Conservation (phyloP, 2,329 filamentous ascomycete species). For the Penicillium sumatraense region DNA sequence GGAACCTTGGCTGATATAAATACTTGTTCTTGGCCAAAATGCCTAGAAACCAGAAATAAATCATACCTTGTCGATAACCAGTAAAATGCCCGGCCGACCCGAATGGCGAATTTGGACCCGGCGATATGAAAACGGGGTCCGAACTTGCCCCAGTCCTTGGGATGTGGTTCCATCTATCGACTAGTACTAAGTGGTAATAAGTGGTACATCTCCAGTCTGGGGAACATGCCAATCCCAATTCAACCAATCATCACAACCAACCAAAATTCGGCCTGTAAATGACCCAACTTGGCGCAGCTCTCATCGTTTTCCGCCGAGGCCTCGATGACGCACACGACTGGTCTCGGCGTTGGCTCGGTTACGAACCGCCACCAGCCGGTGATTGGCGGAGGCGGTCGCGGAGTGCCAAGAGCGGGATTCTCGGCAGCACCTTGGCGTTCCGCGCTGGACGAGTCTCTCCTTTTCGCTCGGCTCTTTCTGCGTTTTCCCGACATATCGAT, state of each 20-base stretch:
- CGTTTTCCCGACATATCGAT: constrained; percentile 6
- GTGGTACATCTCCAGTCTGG: constrained; percentile 18
- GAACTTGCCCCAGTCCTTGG: too few species aligned
- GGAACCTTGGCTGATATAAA: constrained; percentile 21
- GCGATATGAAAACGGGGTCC: constrained; percentile 6
- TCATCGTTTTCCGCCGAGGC: constrained; percentile 2
- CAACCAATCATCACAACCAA: constrained; percentile 15
- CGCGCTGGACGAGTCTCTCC: constrained; percentile 13
- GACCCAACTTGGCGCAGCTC: constrained; percentile 21
- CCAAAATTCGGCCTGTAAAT: constrained; percentile 13
- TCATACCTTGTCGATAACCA: too few species aligned
- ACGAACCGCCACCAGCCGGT: constrained; percentile 1
- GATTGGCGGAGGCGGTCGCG: constrained; percentile 15
- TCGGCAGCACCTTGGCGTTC: constrained; percentile 19
- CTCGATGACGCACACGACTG: constrained; percentile 29
- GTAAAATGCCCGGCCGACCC: neutral
- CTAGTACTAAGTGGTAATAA: too few species aligned
- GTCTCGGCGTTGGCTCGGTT: constrained; percentile 23
- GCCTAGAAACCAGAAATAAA: too few species aligned
- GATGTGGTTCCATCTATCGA: too few species aligned
- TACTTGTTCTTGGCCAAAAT: constrained; percentile 7
- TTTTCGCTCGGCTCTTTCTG: constrained; percentile 1
- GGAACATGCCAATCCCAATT: constrained; percentile 6
- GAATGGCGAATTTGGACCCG: constrained; percentile 21
- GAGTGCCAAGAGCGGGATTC: constrained; percentile 28